A percentile compares a stretch with the other conserved stretches of the same genome.
Evolutionary conservation across 345 rosid genomes (phyloP).

Genomic region (Syzygium jambos): DNA sequence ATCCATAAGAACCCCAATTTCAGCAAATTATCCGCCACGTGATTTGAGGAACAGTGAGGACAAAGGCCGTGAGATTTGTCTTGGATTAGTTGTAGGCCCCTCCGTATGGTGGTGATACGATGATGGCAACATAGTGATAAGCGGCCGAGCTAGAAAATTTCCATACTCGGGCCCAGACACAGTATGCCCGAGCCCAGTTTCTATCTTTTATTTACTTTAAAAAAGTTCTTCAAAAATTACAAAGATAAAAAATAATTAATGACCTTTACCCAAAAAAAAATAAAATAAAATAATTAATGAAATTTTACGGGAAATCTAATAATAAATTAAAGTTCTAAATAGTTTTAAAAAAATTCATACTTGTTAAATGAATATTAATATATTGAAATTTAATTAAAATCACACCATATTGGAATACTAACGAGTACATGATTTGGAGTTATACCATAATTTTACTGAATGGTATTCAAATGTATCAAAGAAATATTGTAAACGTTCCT

Average conservation of each 20-base stretch:
- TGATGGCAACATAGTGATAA: background rate
- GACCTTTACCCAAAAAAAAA: too few relatives aligned
- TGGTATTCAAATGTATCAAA: background rate
- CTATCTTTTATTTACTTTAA: background rate
- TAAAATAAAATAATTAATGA: too few relatives aligned
- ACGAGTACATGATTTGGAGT: background rate
- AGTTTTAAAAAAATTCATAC: too few relatives aligned
- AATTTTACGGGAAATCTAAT: rapidly evolving
- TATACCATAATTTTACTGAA: background rate
- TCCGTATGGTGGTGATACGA: background rate
- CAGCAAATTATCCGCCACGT: background rate
- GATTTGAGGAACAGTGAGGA: background rate
- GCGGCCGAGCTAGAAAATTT: background rate
- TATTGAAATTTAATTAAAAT: background rate
- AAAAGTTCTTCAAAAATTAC: too few relatives aligned
- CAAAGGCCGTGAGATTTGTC: background rate
- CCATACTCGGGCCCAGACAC: background rate
- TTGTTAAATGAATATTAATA: background rate
- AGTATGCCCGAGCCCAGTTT: background rate
- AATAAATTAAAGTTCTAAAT: background rate
- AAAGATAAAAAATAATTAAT: background rate
- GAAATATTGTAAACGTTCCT: background rate
- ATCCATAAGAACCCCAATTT: background rate
- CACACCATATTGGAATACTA: rapidly evolving
- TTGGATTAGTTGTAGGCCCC: background rate